phyloP scores from a whole-genome alignment of 106 monocot species.

The Posidonia australis region DNA sequence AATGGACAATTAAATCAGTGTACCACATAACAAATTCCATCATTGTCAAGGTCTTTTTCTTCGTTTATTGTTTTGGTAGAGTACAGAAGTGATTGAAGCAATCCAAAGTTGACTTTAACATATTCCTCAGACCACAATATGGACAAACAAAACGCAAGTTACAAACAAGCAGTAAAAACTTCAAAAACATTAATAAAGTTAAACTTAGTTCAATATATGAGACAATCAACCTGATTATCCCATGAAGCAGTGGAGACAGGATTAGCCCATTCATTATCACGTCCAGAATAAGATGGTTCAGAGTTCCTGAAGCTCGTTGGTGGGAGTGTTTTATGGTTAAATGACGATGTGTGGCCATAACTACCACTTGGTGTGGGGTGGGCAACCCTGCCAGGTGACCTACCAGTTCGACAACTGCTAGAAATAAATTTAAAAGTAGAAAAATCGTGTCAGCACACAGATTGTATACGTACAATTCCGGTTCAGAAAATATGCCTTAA shows the following conservation, averaged over 20 bases:
- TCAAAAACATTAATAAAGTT: background rate
- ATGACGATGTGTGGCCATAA: slow-evolving; percentile 11
- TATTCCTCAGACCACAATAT: background rate
- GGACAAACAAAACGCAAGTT: background rate
- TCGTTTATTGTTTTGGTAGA: no score
- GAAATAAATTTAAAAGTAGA: no score
- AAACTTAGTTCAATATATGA: background rate
- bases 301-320: slow-evolving; percentile 9
- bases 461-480: no score
- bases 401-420: slow-evolving; percentile 29
- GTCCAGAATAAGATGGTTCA: background rate
- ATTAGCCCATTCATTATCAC: background rate
- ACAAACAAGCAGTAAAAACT: background rate
- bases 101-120: no score
- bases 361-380: slow-evolving; percentile 49
- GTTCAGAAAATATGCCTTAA: background rate
- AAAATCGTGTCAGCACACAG: no score
- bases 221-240: slow-evolving; percentile 34
- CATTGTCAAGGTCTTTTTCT: no score
- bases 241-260: slow-evolving; percentile 21
- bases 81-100: no score
- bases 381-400: slow-evolving; percentile 50
- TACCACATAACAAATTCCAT: no score
- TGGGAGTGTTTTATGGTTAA: slow-evolving; percentile 19
- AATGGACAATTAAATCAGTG: no score